Evolutionary conservation across 345 rosid genomes (phyloP).

Genomic region (Rhizophora mangle): DNA sequence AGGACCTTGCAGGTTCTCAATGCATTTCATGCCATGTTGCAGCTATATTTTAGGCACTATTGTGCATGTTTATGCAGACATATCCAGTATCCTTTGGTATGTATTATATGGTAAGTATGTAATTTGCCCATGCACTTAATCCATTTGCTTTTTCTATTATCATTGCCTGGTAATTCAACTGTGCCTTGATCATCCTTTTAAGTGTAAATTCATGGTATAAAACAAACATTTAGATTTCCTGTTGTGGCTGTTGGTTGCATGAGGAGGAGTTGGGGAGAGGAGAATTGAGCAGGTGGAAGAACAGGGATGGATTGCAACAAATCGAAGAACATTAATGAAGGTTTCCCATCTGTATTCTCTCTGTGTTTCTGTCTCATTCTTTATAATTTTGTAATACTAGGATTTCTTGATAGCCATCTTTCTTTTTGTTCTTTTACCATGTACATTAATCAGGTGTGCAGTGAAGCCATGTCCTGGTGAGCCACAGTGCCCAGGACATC

Average conservation of each 20-base stretch:
- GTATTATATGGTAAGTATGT: not conserved
- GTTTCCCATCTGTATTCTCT: not conserved
- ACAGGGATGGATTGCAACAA: conserved; percentile 18
- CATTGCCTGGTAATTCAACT: not conserved
- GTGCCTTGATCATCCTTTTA: not conserved
- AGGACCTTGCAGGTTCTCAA: no score
- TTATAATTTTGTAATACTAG: not conserved
- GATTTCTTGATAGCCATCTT: not conserved
- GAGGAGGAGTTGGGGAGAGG: not conserved
- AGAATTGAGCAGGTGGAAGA: not conserved
- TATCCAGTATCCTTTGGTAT: not conserved
- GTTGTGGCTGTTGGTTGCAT: conserved; percentile 1
- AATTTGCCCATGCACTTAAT: not conserved
- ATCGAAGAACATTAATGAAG: conserved; percentile 5
- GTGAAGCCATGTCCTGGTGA: not conserved
- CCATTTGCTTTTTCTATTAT: not conserved
- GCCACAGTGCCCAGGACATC: not conserved
- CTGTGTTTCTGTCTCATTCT: not conserved
- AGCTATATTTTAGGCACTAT: not conserved
- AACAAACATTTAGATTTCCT: not conserved
- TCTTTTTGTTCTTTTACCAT: not conserved
- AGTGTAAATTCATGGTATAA: not conserved
- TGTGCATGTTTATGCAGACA: not conserved
- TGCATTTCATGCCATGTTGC: not conserved
- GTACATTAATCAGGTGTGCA: not conserved